Conservation (phyloP, 78 protist genomes). For the Emiliania huxleyi region DNA sequence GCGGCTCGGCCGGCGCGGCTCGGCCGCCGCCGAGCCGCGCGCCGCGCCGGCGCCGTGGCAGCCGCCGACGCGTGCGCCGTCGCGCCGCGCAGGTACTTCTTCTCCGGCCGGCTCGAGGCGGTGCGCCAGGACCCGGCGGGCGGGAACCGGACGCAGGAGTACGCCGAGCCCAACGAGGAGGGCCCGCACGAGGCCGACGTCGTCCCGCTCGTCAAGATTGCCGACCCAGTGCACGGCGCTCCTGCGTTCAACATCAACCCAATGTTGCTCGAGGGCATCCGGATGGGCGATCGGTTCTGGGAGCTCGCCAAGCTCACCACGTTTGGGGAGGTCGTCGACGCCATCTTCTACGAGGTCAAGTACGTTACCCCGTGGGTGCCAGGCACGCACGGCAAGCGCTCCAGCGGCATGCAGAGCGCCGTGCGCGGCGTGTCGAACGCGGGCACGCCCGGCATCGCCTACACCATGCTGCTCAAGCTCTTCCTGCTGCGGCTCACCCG, state of each 20-base stretch:
- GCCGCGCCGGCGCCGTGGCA: too few species aligned
- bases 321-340: slow-evolving; percentile 64
- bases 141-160: not conserved
- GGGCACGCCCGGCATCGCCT: slow-evolving; percentile 65
- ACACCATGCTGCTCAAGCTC: slow-evolving; percentile 66
- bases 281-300: slow-evolving; percentile 58
- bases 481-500: slow-evolving; percentile 63
- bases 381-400: not conserved
- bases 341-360: slow-evolving; percentile 58
- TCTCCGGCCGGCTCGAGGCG: not conserved
- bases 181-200: not conserved
- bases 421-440: slow-evolving; percentile 19
- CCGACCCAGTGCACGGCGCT: not conserved
- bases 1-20: too few species aligned
- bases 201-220: not conserved
- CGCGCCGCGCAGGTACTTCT: not conserved
- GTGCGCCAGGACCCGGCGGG: not conserved
- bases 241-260: slow-evolving; percentile 57
- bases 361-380: slow-evolving; percentile 33
- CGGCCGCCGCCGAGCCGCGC: too few species aligned
- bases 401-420: not conserved
- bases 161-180: not conserved
- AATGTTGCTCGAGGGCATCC: slow-evolving; percentile 62
- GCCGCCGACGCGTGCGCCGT: too few species aligned
- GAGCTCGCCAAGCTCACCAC: slow-evolving; percentile 10